phyloP scores from a whole-genome alignment of 1,139 yeast species.

The Wickerhamiella pararugosa region DNA sequence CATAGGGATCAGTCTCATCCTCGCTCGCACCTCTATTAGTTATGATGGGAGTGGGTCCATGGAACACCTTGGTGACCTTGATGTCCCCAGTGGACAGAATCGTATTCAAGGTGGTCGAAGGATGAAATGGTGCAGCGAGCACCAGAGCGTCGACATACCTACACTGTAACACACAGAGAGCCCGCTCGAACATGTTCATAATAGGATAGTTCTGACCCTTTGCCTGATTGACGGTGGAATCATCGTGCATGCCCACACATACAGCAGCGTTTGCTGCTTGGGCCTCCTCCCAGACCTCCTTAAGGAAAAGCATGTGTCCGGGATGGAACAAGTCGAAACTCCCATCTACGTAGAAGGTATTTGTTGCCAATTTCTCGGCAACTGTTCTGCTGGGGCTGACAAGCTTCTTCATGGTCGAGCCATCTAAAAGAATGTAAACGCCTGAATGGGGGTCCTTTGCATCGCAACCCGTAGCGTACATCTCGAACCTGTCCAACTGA shows the following conservation, averaged over 20 bases:
- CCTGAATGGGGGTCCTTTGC: conserved; percentile 49
- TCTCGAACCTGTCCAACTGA: conserved; percentile 29
- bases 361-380: conserved; percentile 13
- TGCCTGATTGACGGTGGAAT: conserved; percentile 38
- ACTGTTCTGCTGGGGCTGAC: conserved; percentile 23
- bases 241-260: conserved; percentile 60
- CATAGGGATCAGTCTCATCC: conserved; percentile 30
- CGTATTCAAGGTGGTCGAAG: conserved; percentile 30
- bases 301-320: conserved; percentile 69
- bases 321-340: conserved; percentile 87
- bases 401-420: conserved; percentile 14
- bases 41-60: conserved; percentile 41
- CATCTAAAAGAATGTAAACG: conserved; percentile 30
- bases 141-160: conserved; percentile 66
- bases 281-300: conserved; percentile 30
- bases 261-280: conserved; percentile 24
- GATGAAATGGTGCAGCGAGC: conserved; percentile 49
- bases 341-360: conserved; percentile 56
- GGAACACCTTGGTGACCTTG: conserved; percentile 36
- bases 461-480: conserved; percentile 52
- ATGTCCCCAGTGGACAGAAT: conserved; percentile 21
- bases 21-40: conserved; percentile 16
- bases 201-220: conserved; percentile 65
- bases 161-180: conserved; percentile 79
- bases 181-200: conserved; percentile 76